Base-by-base conservation (phyloP, 2,329 filamentous ascomycete genomes). In the Claviceps sp. region DNA sequence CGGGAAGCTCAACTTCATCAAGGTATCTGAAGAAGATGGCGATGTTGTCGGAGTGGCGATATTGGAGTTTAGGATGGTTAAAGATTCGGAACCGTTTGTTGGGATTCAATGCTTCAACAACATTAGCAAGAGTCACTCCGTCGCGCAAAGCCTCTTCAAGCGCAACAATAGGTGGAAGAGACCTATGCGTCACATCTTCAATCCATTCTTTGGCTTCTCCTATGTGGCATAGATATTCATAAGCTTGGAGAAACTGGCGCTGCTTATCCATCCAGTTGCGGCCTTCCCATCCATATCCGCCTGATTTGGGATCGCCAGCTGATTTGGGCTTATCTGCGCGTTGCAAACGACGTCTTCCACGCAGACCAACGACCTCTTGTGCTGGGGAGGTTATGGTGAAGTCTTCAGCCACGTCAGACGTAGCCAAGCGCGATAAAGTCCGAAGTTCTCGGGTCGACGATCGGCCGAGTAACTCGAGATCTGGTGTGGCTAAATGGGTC, bases 151-250 rank as follows among this genome's bases (percentile, higher is more conserved):
- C 88, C 67, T 98, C 90, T 64, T 98, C 93, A 1, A 98, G 72
- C 64, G 96, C 84, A 22, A 98, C 86, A 60, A 97, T 95, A 0
- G 91, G 86, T 3, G 93, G 90, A 40, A 98, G 88, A 50, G 85
- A 75, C 58, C 85, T 82, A 56, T 91, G 81, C 52, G 93, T 88
- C 54, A 96, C 81, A 64, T 94, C 75, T 63, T 98, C 93, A 58
- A 98, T 95, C 93, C 93, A 98, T 68, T 97, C 91, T 65, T 97
- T 97, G 22, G 93, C 93, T 72, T 98, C 93, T 65, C 93, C 93
- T 58, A 98, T 97, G 64, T 98, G 93, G 65, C 93, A 98, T 40
- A 98, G 84, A 65, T 98, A 98, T 67, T 98, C 93, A 64, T 98
- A 98, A 6, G 93, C 93, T 67, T 95, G 88, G 50, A 98, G 71